These are phyloP conservation scores for Copromyces sp. DNA, from an alignment of 495 filamentous ascomycete genomes.

Conservation along the genomic window DNA sequence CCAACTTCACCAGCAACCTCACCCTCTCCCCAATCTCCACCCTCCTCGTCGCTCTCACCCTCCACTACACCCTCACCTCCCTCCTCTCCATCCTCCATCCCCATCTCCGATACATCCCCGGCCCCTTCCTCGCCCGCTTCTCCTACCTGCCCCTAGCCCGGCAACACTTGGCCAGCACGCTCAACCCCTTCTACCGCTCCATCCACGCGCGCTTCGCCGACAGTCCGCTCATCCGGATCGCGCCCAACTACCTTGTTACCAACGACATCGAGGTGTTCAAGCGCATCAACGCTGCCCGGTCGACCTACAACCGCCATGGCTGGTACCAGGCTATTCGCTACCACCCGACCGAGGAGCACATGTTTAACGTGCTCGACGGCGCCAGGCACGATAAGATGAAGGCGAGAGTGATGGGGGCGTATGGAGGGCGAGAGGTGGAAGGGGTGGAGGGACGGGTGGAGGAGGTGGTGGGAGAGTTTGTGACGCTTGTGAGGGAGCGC, in stretches of 20 bases:
- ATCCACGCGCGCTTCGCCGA: slow-evolving; percentile 2
- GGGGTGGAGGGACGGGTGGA: not conserved
- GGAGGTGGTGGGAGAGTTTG: not conserved
- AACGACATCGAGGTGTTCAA: slow-evolving; percentile 28
- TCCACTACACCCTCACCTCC: not conserved
- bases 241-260: slow-evolving; percentile 26
- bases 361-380: slow-evolving; percentile 20
- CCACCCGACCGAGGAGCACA: slow-evolving; percentile 24
- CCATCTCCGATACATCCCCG: slow-evolving; percentile 11
- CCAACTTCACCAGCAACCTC: not conserved
- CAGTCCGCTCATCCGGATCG: slow-evolving; percentile 22
- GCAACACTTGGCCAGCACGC: not conserved
- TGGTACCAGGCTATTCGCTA: slow-evolving; percentile 24
- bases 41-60: not conserved
- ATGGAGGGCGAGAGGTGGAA: slow-evolving; percentile 29
- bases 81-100: not conserved
- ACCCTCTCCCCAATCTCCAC: not conserved
- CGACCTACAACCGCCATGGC: slow-evolving; percentile 15
- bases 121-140: slow-evolving; percentile 9
- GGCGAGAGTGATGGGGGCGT: slow-evolving; percentile 23
- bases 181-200: slow-evolving; percentile 1
- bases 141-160: slow-evolving; percentile 7
- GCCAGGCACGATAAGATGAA: slow-evolving; percentile 16
- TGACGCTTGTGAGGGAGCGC: not conserved
- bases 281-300: slow-evolving; percentile 20